Base-by-base conservation (phyloP, 2,329 filamentous ascomycete genomes). In the Sporothrix variecibatus region DNA sequence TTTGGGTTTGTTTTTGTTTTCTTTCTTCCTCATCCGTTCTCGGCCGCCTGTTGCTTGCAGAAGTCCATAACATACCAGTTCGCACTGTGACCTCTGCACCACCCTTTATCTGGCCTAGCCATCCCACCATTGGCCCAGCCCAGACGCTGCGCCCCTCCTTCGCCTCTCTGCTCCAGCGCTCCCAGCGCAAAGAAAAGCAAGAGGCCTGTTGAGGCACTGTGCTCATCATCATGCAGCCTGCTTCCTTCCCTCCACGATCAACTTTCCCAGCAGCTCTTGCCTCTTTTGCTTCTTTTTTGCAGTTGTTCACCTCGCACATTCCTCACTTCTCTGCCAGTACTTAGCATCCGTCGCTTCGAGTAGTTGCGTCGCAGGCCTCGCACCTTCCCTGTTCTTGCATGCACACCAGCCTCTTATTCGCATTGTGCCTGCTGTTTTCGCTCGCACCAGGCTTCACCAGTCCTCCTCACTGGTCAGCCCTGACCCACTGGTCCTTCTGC, bases 131-230 rank as follows among this genome's bases (percentile, higher is more conserved):
- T 72, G 70, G 58, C 15, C 70, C 56, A 72, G 70, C 70, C 26
- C 70, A 64, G 28, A 65, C 70, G 58, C 70, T 72, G 70, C 58
- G 70, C 70, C 70, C 70, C 70, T 64, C 58, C 70, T 62, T 60
- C 69, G 69, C 69, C 51, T 60, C 62, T 67, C 23, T 46, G 53
- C 12, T 23, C 26, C 65, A 68, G 20, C 31, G 34, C 53, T 71
- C 23, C 23, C 53, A 60, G 23, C 11, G 68, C 31, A 43, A 28
- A 12, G 28, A 23, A 11, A 20, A 43, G 34, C n/a, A n/a, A 31
- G 9, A 9, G 26, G 31, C 43, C n/a, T 31, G 7, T 23, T 65
- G 4, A 31, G n/a, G 60, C 71, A 72, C 71, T 72, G 71, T 72
- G 71, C 58, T 51, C 58, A 51, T 72, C 70, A 40, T 72, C 58